These are phyloP conservation scores for Podila epigama DNA, from an alignment of 192 early-diverging fungal genomes.

Conservation along the genomic window DNA sequence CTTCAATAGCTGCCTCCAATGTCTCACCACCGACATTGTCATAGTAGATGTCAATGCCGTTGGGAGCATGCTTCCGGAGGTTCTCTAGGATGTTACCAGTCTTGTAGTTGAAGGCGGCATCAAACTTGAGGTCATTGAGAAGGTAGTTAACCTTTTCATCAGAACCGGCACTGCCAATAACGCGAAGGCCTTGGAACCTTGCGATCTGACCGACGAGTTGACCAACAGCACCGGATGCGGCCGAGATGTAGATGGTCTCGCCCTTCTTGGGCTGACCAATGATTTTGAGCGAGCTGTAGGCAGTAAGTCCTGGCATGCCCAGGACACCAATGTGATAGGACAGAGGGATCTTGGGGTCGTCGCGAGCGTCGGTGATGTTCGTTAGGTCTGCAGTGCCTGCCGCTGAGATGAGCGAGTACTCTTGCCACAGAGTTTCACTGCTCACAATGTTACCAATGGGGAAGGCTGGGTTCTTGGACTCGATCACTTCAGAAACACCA, in stretches of 20 bases:
- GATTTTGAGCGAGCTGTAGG: slow-evolving; percentile 54
- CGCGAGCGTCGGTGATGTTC: slow-evolving; percentile 48
- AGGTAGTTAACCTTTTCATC: slow-evolving; percentile 83
- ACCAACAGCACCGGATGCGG: slow-evolving; percentile 83
- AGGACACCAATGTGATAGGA: slow-evolving; percentile 69
- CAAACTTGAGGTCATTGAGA: slow-evolving; percentile 71
- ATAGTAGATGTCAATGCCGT: slow-evolving; percentile 88
- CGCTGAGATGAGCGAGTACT: slow-evolving; percentile 54
- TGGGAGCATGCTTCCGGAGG: slow-evolving; percentile 63
- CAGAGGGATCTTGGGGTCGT: slow-evolving; percentile 56
- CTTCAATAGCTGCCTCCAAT: slow-evolving; percentile 72
- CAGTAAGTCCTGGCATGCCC: slow-evolving; percentile 72
- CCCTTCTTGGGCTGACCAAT: slow-evolving; percentile 79
- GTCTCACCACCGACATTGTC: slow-evolving; percentile 87
- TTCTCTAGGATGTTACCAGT: slow-evolving; percentile 66
- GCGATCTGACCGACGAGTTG: slow-evolving; percentile 81
- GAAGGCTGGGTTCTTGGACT: slow-evolving; percentile 62
- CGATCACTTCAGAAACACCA: slow-evolving; percentile 71
- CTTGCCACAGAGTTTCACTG: slow-evolving; percentile 61
- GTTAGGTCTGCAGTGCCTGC: slow-evolving; percentile 18
- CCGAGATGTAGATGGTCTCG: slow-evolving; percentile 85
- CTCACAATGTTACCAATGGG: slow-evolving; percentile 68
- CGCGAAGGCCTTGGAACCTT: slow-evolving; percentile 73
- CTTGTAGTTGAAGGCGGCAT: slow-evolving; percentile 93
- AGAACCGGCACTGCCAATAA: slow-evolving; percentile 81